Base-by-base conservation (phyloP, 495 filamentous ascomycete genomes). In the Aspergillus homomorphus region DNA sequence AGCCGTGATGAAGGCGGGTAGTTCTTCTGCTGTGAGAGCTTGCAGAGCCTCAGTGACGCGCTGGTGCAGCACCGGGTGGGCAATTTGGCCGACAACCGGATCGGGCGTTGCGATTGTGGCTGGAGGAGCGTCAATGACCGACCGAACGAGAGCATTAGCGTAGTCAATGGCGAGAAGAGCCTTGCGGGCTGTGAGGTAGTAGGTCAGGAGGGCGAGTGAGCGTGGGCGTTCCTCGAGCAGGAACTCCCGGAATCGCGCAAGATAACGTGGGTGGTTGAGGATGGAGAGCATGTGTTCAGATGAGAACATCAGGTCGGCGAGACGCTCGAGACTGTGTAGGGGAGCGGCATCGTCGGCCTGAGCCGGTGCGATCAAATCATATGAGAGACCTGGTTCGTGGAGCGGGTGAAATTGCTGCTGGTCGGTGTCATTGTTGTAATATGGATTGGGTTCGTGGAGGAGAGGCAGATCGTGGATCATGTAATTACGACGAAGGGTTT, bases 101-200 rank as follows among this genome's bases (percentile, higher is more conserved):
- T 77, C 68, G 66, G 58, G 45, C 68, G 65, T 82, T 77, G 26
- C 76, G 66, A 58, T 72, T 71, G 43, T 69, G 51, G 33, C 85
- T 6, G 67, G 67, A 0, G 68, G 67, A 18, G 66, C 60, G 23
- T 72, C 65, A n/a, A 63, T 53, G 0, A 67, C 66, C 63, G 45
- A 76, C 62, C 58, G 80, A 70, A 63, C 88, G 65, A 56, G 82
- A 4, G 86, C 79, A 68, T 91, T 89, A 4, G 86, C 82, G 66
- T 90, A 91, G 22, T 77, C 70, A 46, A 91, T 81, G n/a, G 88
- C 84, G 59, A 85, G 79, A n/a, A 89, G 67, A 3, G 85, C 85
- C 59, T 91, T 89, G 52, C 81, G 68, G 0, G 86, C 76, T 50
- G 74, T 77, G 9, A 93, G 80, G 62, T 92, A 93, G 63, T 80